Percentiles rank a stretch among this genome's conserved stretches.
phyloP scores from a whole-genome alignment of 169 alveolate species.

The Blepharisma undulans region DNA sequence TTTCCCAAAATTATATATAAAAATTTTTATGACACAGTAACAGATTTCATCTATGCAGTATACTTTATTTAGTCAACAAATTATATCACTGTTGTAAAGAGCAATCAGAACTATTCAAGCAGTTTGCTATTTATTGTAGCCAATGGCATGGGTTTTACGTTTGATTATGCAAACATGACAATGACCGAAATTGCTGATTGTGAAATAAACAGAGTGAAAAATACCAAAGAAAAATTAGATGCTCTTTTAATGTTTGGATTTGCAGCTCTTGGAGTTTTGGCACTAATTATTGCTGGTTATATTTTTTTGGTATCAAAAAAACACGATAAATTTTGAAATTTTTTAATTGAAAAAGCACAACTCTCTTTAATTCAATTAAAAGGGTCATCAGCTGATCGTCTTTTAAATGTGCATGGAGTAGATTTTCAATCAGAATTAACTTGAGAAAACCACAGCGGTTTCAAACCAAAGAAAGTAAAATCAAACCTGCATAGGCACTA shows the following conservation, averaged over 20 bases:
- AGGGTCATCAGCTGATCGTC: background rate
- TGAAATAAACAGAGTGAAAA: background rate
- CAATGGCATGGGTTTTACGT: background rate
- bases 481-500: background rate
- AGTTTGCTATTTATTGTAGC: background rate
- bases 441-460: background rate
- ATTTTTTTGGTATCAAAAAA: background rate
- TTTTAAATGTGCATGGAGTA: background rate
- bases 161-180: background rate
- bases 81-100: background rate
- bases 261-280: background rate
- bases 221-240: background rate
- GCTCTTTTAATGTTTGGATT: background rate
- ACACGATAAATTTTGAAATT: background rate
- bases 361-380: background rate
- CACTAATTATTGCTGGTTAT: background rate
- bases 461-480: background rate
- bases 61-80: background rate
- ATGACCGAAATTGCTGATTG: background rate
- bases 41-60: background rate
- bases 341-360: background rate
- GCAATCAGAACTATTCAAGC: background rate
- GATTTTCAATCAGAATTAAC: background rate
- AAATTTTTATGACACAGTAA: background rate
- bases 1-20: background rate